Evolutionary conservation across 2,329 filamentous ascomycete genomes (phyloP), one percentile per base, ranked within the genome.

Genomic region (Aspergillus quadricinctus): DNA sequence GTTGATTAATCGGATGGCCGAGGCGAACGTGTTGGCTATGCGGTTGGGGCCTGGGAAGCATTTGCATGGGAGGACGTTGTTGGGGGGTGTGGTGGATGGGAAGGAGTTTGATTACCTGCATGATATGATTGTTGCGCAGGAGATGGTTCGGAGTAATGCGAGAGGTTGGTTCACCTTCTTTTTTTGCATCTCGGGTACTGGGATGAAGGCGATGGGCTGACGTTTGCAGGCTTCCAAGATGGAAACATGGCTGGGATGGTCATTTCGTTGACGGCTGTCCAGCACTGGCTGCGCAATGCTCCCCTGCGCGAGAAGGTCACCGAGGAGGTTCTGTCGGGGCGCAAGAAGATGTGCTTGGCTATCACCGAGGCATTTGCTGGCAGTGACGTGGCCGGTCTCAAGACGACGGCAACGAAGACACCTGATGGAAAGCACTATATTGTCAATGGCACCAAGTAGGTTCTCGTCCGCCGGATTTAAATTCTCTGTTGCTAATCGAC

Each of bases 281-380:
- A 91, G 69, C 88, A 93, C 77, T 95, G 87, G 80, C 83, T 89
- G 72, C 84, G 82, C 52, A 82, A 93, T 66, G 78, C 84, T 55
- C 77, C 77, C 45, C 82, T 90, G 65, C 87, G 86, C 75, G 81
- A 86, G 64, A 80, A 80, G 53, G 80, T 95, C 49, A 83, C 86
- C 35, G 80, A 85, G 37, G 89, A 94, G 66, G 87, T 90, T 48
- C 82, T 95, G 62, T 84, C 82, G 48, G 90, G 90, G 58, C 84
- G 86, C 80, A 94, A 94, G 83, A 92, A 92, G 80, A 90, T 94
- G 70, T 93, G 88, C 69, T 79, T 96, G 3, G 90, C 90, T 53
- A 91, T 95, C 68, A 94, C 90, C 1, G 91, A 96, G 75, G 90
- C 91, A 0, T 94, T 95, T 74, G 90, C 90, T 17, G 90, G 90